phyloP scores from a whole-genome alignment of 2,329 filamentous ascomycete species.

The Neoascochyta sp. region DNA sequence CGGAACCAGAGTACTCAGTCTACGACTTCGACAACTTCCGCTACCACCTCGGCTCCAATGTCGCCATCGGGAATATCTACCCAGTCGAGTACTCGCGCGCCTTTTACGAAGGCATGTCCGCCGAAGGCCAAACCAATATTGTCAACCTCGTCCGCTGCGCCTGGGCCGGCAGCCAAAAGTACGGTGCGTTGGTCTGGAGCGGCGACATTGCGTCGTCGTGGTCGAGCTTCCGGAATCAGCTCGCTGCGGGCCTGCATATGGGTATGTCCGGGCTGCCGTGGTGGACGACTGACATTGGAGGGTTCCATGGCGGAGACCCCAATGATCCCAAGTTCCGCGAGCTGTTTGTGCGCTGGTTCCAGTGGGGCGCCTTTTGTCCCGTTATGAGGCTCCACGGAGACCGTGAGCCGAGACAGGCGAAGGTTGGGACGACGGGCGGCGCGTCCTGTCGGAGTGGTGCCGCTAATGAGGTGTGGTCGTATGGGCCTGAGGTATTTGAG shows the following conservation, averaged over 20 bases:
- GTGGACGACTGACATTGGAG: conserved; percentile 70
- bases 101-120: conserved; percentile 58
- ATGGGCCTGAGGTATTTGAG: conserved; percentile 57
- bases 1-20: conserved; percentile 61
- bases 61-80: conserved; percentile 59
- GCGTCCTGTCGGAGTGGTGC: conserved; percentile 47
- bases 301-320: conserved; percentile 64
- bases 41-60: conserved; percentile 54
- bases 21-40: conserved; percentile 67
- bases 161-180: conserved; percentile 60
- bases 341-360: conserved; percentile 65
- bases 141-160: conserved; percentile 59
- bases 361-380: conserved; percentile 65
- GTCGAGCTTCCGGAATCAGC: conserved; percentile 56
- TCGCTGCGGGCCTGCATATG: conserved; percentile 63
- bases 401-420: conserved; percentile 55
- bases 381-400: conserved; percentile 67
- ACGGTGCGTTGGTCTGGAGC: conserved; percentile 63
- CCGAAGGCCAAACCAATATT: conserved; percentile 53
- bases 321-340: conserved; percentile 56
- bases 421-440: conserved; percentile 39
- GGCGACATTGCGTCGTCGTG: conserved; percentile 65
- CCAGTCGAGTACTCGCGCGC: conserved; percentile 56
- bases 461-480: conserved; percentile 64
- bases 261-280: conserved; percentile 61